Evolutionary conservation across 306 rosid genomes (phyloP), one percentile per base, ranked within the genome.

Genomic region (Ceratonia siliqua): DNA sequence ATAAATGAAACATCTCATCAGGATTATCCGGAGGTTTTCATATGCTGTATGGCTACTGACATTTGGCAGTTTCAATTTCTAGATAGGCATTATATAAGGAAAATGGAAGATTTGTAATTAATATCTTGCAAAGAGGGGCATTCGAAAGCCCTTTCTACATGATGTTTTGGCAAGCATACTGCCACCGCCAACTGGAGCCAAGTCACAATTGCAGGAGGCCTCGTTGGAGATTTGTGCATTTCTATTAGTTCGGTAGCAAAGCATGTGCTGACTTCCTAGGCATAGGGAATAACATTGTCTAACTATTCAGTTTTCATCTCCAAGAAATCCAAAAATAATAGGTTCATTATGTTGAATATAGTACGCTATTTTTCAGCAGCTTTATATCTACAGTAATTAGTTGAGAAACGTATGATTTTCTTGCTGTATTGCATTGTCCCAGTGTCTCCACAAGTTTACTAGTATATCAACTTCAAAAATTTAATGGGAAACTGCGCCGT

Each of bases 71-170:
- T 63, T 52, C 32, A 25, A 7, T 54, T 32, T 68, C 46, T 42
- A 46, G 54, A 21, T 73, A 48, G 49, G 57, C 21, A n/a, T 70
- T 56, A 52, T 70, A 58, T 68, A 54, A 49, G 71, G 33, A 33
- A 43, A 82, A 43, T 36, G 22, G 42, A 45, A 45, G 52, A 66
- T 50, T 20, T 57, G 70, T 21, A 30, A 55, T 15, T 49, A n/a
- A 46, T 77, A 42, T 63, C 22, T 54, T 83, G 87, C 77, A 83
- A 85, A 76, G 79, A 68, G 28, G 73, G 8, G 62, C 36, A 22
- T 50, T 49, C 1, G 3, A 67, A 42, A 68, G 77, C 27, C 46
- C 18, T 48, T 12, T 42, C 3, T 42, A 61, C 18, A 49, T 6
- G n/a, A 17, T 18, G 12, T 10, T 39, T 52, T 62, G 32, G 39